Evolutionary conservation across 768 basidiomycete species (phyloP).

Genomic region (Pulveroboletus sp.): DNA sequence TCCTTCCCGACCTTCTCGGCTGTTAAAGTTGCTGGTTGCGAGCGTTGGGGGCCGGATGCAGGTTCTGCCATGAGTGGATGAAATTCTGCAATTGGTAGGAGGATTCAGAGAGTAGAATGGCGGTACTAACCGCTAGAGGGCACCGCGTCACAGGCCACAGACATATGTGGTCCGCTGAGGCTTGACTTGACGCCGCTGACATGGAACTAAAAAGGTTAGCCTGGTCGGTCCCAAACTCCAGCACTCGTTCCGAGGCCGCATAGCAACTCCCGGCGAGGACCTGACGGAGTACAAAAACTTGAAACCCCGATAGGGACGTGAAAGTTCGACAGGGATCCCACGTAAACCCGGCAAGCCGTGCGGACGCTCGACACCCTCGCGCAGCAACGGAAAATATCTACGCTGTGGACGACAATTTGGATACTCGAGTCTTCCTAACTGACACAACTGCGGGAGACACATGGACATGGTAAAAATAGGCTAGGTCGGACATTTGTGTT

Average conservation of each 20-base stretch:
- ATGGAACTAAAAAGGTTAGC: slow-evolving; percentile 27
- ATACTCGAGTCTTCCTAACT: no score
- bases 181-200: slow-evolving; percentile 26
- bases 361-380: no score
- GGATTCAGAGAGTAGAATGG: slow-evolving; percentile 27
- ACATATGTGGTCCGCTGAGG: slow-evolving; percentile 24
- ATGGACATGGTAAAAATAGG: no score
- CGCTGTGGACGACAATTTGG: no score
- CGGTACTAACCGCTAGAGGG: slow-evolving; percentile 15
- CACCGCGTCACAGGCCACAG: slow-evolving; percentile 22
- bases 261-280: slow-evolving; percentile 29
- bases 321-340: neutral
- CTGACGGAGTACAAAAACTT: slow-evolving; percentile 16
- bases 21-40: slow-evolving; percentile 24
- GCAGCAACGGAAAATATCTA: no score
- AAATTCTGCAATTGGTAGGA: slow-evolving; percentile 21
- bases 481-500: no score
- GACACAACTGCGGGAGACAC: no score
- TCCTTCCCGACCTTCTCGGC: slow-evolving; percentile 39
- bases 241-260: slow-evolving; percentile 24
- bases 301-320: slow-evolving; percentile 3
- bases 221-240: slow-evolving; percentile 5
- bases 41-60: slow-evolving; percentile 34
- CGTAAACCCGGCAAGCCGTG: slow-evolving; percentile 1
- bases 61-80: slow-evolving; percentile 29